Evolutionary conservation across 1,284 basidiomycete genomes (phyloP), one percentile per base, ranked within the genome.

Genomic region (Takashimella tepidaria): DNA sequence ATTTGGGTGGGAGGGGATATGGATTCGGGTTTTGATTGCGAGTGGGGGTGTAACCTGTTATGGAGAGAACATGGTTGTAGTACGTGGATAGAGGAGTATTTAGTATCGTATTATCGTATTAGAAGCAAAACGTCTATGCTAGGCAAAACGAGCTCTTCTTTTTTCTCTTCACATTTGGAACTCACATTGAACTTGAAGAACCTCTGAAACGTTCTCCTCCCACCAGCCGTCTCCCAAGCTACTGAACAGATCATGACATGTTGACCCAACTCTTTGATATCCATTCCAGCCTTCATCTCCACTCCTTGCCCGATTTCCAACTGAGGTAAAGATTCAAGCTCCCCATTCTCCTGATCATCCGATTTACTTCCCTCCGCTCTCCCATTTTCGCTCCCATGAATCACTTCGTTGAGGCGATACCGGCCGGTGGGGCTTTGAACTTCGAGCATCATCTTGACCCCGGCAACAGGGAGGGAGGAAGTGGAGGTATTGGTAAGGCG

Each of bases 1-100:
- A 22, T 85, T 82, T 1, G 89, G 85, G 1, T 87, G 85, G 45
- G 81, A 82, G 0, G 87, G 81, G 1, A 78, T 69, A 67, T 92
- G 87, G 0, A 92, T 88, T 72, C 91, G 90, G 10, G 89, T 92
- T 75, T 92, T 92, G 57, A 92, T 90, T 1, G 88, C 88, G 5
- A 93, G 76, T 1, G 89, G 90, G 61, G 92, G 90, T 11, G 85
- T 87, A 10, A 89, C 88, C 88, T 91, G 61, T 13, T 47, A 46
- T 2, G 52, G n/a, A n/a, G n/a, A n/a, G n/a, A n/a, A n/a, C n/a
- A n/a, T n/a, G n/a, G n/a, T n/a, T n/a, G n/a, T n/a, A n/a, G n/a
- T n/a, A 37, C 10, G 31, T 37, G 8, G 31, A 37, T 37, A 16
- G 21, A 55, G 21, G 37, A 43, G 53, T 19, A 27, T 27, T 60